Percentiles rank a stretch among this genome's conserved stretches.
Evolutionary conservation across 257 asterid species (phyloP).

Genomic region (Salvia rosmarinus): DNA sequence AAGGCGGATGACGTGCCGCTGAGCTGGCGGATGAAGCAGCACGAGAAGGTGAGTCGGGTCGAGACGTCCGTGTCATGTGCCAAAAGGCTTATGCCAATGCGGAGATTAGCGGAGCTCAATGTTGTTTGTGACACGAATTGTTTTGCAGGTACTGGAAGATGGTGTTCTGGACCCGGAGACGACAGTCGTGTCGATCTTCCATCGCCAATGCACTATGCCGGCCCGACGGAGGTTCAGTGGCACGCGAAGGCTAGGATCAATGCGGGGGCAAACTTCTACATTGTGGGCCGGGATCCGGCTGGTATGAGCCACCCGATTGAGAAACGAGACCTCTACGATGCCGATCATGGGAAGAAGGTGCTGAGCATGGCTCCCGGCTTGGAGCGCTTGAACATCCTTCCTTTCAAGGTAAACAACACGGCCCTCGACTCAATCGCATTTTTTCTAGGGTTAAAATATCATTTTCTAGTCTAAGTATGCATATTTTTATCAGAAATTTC

Average conservation of each 20-base stretch:
- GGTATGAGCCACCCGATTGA: slow-evolving; percentile 93
- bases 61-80: not conserved
- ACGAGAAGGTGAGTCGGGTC: slow-evolving; percentile 65
- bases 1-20: slow-evolving; percentile 96
- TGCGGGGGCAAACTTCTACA: slow-evolving; percentile 92
- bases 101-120: no score
- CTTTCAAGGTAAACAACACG: slow-evolving; percentile 70
- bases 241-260: slow-evolving; percentile 95
- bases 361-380: slow-evolving; percentile 96
- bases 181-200: slow-evolving; percentile 89
- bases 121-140: not conserved
- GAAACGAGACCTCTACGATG: slow-evolving; percentile 84
- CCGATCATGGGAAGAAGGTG: slow-evolving; percentile 94
- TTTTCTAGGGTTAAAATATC: no score
- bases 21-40: slow-evolving; percentile 93
- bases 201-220: slow-evolving; percentile 97
- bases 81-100: not conserved
- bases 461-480: no score
- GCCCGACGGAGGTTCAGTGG: slow-evolving; percentile 98
- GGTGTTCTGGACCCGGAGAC: slow-evolving; percentile 94
- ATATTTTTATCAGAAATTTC: no score
- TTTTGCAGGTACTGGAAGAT: slow-evolving; percentile 77
- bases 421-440: not conserved
- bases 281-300: slow-evolving; percentile 95
- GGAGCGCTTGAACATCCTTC: slow-evolving; percentile 86